Percentiles rank a stretch among this genome's conserved stretches.
Conservation (phyloP, 371 early-diverging fungal species). For the Phascolomyces articulosus region DNA sequence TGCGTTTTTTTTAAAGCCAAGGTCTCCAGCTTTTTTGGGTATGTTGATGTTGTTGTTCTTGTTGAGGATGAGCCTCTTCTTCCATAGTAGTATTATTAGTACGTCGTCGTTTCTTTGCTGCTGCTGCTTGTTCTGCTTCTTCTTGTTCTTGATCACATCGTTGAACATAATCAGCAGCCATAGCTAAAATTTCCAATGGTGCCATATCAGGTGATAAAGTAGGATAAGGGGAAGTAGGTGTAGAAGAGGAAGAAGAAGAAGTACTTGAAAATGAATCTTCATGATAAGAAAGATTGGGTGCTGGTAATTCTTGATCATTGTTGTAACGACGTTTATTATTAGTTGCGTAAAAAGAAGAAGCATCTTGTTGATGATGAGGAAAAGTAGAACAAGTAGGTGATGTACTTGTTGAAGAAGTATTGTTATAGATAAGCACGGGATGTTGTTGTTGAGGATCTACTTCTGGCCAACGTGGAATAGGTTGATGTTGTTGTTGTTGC, state of each 20-base stretch:
- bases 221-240: conserved; percentile 22
- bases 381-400: not conserved
- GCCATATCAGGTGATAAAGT: conserved; percentile 29
- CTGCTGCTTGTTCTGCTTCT: conserved; percentile 8
- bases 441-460: not conserved
- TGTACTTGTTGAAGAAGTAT: conserved; percentile 1
- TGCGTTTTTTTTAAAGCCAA: conserved; percentile 15
- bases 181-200: conserved; percentile 49
- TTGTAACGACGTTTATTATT: not conserved
- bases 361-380: too few relatives aligned
- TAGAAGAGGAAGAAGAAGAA: conserved; percentile 36
- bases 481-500: conserved; percentile 17
- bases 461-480: conserved; percentile 7
- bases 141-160: conserved; percentile 44
- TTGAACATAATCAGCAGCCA: conserved; percentile 54
- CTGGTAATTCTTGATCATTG: not conserved
- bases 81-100: too few relatives aligned
- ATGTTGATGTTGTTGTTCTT: not conserved
- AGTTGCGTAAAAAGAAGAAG: too few relatives aligned
- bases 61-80: not conserved
- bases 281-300: not conserved
- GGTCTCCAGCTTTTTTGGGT: conserved; percentile 23
- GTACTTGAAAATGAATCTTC: conserved; percentile 14
- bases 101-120: conserved; percentile 3
- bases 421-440: conserved; percentile 1